Evolutionary conservation across 2,329 filamentous ascomycete species (phyloP).

Genomic region (Hymenoscyphus fraxineus): DNA sequence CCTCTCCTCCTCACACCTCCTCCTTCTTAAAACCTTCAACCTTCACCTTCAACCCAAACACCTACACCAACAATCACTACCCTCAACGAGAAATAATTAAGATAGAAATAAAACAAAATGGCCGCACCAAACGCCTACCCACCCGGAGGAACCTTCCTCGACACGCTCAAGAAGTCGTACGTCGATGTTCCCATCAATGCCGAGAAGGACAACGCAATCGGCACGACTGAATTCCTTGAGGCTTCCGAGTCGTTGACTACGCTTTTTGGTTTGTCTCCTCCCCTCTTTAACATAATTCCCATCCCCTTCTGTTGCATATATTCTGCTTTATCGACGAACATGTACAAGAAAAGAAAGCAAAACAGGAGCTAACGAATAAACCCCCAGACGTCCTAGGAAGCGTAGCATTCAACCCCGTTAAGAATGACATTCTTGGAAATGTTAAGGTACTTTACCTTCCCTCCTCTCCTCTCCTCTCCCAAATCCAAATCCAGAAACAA

Average conservation of each 20-base stretch:
- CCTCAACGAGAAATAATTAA: no score
- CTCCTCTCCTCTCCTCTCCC: not conserved
- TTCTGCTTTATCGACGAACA: no score
- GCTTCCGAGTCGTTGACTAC: conserved; percentile 82
- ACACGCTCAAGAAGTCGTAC: conserved; percentile 81
- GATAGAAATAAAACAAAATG: conserved; percentile 19
- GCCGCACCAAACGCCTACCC: conserved; percentile 30
- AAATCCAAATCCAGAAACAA: conserved; percentile 1
- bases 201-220: conserved; percentile 70
- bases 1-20: not conserved
- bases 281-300: no score
- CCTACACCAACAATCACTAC: not conserved
- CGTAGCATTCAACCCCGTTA: conserved; percentile 83
- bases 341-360: no score
- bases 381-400: conserved; percentile 57
- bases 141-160: conserved; percentile 65
- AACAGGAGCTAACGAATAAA: not conserved
- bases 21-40: not conserved
- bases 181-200: conserved; percentile 73
- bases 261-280: conserved; percentile 66
- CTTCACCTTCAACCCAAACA: not conserved
- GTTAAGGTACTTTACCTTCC: conserved; percentile 78
- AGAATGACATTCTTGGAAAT: conserved; percentile 87
- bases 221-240: conserved; percentile 84
- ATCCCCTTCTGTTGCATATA: no score